Conservation (phyloP, 176 grass and related monocot genomes). For the Chloris gayana region DNA sequence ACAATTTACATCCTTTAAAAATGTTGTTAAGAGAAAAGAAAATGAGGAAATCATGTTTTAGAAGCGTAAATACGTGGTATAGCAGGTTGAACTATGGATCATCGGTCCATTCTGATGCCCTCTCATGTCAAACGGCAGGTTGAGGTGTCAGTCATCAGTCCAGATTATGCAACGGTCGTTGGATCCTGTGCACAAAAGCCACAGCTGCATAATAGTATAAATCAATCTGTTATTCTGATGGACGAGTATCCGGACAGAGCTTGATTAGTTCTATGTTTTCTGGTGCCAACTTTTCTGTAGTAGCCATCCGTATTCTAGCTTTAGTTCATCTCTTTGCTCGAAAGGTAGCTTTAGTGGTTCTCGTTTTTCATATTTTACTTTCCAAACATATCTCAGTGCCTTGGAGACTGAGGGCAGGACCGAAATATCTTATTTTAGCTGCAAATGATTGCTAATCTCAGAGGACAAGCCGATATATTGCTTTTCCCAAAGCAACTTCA, state of each 20-base stretch:
- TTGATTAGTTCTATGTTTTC: slow-evolving; percentile 26
- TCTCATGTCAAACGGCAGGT: background rate
- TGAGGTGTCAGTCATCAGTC: background rate
- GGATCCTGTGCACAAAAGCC: background rate
- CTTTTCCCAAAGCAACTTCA: too few species aligned
- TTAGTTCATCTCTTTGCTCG: background rate
- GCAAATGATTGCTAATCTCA: background rate
- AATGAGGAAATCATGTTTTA: background rate
- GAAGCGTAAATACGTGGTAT: background rate
- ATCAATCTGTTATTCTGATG: slow-evolving; percentile 4
- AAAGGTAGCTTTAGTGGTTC: slow-evolving; percentile 24
- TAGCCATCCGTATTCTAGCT: slow-evolving; percentile 30
- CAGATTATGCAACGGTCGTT: slow-evolving; percentile 8
- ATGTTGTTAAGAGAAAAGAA: background rate
- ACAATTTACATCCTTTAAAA: background rate
- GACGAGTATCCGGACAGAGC: background rate
- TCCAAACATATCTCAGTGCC: slow-evolving; percentile 2
- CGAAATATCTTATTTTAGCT: background rate
- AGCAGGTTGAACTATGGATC: background rate
- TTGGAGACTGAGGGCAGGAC: background rate
- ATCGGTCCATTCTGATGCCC: background rate
- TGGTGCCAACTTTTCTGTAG: slow-evolving; percentile 19
- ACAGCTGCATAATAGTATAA: background rate
- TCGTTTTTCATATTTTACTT: background rate
- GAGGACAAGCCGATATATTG: background rate